Conservation (phyloP, 2,329 filamentous ascomycete genomes). For the Pestalotiopsis sp. region DNA sequence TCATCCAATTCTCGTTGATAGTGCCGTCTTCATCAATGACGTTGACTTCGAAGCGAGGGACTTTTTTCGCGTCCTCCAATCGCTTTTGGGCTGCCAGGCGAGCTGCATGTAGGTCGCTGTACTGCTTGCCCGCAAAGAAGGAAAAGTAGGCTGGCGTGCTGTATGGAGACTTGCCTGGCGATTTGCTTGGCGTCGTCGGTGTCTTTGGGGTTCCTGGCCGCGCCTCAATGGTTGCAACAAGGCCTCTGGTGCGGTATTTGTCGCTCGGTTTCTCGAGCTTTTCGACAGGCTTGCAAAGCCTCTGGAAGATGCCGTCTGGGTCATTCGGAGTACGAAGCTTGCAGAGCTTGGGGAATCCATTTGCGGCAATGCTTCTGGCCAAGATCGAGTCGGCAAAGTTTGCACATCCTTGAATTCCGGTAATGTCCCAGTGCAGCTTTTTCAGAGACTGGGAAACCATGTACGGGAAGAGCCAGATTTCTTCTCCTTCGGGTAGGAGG, state of each 20-base stretch:
- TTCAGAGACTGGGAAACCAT: conserved; percentile 57
- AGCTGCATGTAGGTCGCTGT: conserved; percentile 52
- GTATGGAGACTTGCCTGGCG: conserved; percentile 16
- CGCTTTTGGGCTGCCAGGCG: conserved; percentile 68
- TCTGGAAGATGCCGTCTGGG: conserved; percentile 69
- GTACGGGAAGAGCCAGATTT: conserved; percentile 67
- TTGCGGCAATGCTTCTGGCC: conserved; percentile 62
- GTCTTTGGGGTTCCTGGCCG: conserved; percentile 32
- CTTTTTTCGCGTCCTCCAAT: conserved; percentile 58
- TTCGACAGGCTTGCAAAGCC: conserved; percentile 66
- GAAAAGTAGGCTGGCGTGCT: not conserved
- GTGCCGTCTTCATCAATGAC: conserved; percentile 57
- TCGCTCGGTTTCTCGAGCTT: conserved; percentile 55
- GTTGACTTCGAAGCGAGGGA: conserved; percentile 61
- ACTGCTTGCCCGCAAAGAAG: conserved; percentile 27
- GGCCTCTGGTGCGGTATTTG: conserved; percentile 42
- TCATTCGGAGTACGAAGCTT: conserved; percentile 69
- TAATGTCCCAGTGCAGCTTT: conserved; percentile 68
- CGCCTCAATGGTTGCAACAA: conserved; percentile 23
- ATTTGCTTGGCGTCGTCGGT: conserved; percentile 36
- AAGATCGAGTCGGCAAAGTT: conserved; percentile 64
- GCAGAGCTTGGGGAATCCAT: conserved; percentile 65
- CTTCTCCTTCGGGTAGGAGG: conserved; percentile 55
- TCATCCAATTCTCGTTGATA: conserved; percentile 53
- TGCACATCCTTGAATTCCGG: conserved; percentile 46